Conservation (phyloP, 495 filamentous ascomycete genomes). For the Apodospora peruviana region DNA sequence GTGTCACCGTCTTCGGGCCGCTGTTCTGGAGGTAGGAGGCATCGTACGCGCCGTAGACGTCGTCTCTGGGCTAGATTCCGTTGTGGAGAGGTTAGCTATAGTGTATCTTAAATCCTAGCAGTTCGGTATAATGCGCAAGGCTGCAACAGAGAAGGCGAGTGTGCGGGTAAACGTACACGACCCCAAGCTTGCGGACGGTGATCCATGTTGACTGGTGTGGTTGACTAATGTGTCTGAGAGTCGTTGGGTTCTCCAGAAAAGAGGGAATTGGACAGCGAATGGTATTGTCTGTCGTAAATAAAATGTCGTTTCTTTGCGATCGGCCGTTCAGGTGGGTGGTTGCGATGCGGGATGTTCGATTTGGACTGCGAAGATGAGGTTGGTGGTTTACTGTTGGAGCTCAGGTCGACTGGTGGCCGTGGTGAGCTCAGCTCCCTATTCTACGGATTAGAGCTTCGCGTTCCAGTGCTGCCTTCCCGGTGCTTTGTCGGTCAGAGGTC, state of each 20-base stretch:
- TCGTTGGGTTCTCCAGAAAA: not conserved
- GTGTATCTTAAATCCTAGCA: not conserved
- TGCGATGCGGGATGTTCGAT: too few species aligned
- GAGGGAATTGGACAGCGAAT: too few species aligned
- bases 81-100: not conserved
- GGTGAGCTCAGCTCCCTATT: conserved; percentile 11
- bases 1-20: conserved; percentile 76
- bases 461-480: conserved; percentile 31
- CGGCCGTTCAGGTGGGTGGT: too few species aligned
- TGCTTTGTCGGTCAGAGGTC: conserved; percentile 1
- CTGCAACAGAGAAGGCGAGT: not conserved
- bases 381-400: conserved; percentile 11
- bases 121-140: conserved; percentile 1
- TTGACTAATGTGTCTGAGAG: not conserved
- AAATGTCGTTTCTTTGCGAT: too few species aligned
- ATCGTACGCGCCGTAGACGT: conserved; percentile 92
- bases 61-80: conserved; percentile 72
- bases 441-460: conserved; percentile 28
- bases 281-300: too few species aligned
- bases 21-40: conserved; percentile 66
- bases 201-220: conserved; percentile 57
- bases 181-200: conserved; percentile 95
- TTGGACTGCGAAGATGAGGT: conserved; percentile 15
- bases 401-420: not conserved
- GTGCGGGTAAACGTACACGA: conserved; percentile 56